Percentiles rank a stretch among this genome's conserved stretches.
phyloP scores from a whole-genome alignment of 1,284 basidiomycete species.

The Mycena citricolor region DNA sequence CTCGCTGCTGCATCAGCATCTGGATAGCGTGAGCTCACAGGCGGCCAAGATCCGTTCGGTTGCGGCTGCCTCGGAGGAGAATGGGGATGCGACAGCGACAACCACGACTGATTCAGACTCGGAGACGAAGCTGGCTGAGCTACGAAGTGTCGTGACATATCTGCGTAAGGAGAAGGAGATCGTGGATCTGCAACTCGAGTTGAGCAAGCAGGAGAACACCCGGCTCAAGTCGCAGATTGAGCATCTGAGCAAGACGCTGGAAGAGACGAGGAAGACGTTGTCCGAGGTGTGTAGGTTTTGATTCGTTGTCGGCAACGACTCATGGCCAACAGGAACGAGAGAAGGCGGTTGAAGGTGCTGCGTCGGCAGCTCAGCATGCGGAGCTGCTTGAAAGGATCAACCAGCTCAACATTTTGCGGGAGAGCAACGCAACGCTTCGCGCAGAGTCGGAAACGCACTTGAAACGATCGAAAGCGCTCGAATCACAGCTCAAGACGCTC shows the following conservation, averaged over 20 bases:
- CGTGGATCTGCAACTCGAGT: conserved; percentile 82
- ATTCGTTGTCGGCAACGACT: conserved; percentile 3
- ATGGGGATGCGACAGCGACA: conserved; percentile 42
- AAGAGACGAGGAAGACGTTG: conserved; percentile 66
- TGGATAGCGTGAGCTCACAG: conserved; percentile 83
- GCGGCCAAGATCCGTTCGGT: conserved; percentile 76
- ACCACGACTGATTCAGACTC: conserved; percentile 40
- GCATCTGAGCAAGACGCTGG: conserved; percentile 65
- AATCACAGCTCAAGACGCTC: conserved; percentile 59
- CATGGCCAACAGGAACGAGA: conserved; percentile 69
- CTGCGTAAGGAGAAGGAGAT: conserved; percentile 90
- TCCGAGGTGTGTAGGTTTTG: conserved; percentile 49
- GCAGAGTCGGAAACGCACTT: conserved; percentile 70
- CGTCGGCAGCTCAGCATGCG: conserved; percentile 78
- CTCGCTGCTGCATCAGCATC: conserved; percentile 75
- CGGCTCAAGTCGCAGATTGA: conserved; percentile 79
- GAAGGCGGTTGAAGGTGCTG: conserved; percentile 64
- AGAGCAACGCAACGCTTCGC: conserved; percentile 85
- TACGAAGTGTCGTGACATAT: conserved; percentile 81
- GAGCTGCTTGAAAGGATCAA: conserved; percentile 88
- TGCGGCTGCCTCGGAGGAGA: conserved; percentile 48
- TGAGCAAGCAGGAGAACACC: conserved; percentile 81
- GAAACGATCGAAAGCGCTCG: conserved; percentile 66
- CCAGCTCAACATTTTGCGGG: conserved; percentile 82
- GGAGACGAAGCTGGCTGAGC: conserved; percentile 65